These are phyloP conservation scores for Aspergillus awamori DNA, from an alignment of 2,329 filamentous ascomycete genomes.

Conservation along the genomic window DNA sequence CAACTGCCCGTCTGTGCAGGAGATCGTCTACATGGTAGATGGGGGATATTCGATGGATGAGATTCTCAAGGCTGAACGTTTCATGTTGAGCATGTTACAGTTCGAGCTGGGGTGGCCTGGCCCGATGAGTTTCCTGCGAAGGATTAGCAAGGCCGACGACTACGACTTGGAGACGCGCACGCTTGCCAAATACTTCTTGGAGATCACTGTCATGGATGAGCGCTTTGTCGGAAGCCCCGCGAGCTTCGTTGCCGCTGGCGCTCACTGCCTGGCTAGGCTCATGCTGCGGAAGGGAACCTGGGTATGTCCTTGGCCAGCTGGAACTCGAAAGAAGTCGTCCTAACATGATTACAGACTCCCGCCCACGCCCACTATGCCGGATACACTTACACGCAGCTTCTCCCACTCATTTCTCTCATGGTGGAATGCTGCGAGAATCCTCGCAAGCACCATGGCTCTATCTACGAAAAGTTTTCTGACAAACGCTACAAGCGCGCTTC, in stretches of 20 bases:
- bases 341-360: constrained; percentile 61
- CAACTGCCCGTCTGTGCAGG: constrained; percentile 90
- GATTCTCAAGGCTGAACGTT: constrained; percentile 94
- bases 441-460: constrained; percentile 77
- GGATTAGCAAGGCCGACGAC: constrained; percentile 97
- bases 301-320: constrained; percentile 61
- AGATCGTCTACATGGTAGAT: constrained; percentile 99
- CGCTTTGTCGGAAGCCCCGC: constrained; percentile 89
- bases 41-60: constrained; percentile 85
- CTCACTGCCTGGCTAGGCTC: constrained; percentile 86
- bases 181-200: constrained; percentile 95
- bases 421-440: constrained; percentile 85
- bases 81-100: constrained; percentile 95
- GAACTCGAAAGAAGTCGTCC: constrained; percentile 11
- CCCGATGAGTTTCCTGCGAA: constrained; percentile 95
- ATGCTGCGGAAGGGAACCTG: constrained; percentile 91
- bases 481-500: constrained; percentile 85
- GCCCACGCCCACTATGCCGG: constrained; percentile 90
- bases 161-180: constrained; percentile 96
- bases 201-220: constrained; percentile 97
- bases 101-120: constrained; percentile 98
- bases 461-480: constrained; percentile 91
- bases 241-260: constrained; percentile 86
- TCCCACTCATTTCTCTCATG: constrained; percentile 74
- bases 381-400: constrained; percentile 85